A percentile compares a stretch with the other conserved stretches of the same genome.
phyloP scores from a whole-genome alignment of 1,284 basidiomycete genomes.

The Bondarzewia mesenterica region DNA sequence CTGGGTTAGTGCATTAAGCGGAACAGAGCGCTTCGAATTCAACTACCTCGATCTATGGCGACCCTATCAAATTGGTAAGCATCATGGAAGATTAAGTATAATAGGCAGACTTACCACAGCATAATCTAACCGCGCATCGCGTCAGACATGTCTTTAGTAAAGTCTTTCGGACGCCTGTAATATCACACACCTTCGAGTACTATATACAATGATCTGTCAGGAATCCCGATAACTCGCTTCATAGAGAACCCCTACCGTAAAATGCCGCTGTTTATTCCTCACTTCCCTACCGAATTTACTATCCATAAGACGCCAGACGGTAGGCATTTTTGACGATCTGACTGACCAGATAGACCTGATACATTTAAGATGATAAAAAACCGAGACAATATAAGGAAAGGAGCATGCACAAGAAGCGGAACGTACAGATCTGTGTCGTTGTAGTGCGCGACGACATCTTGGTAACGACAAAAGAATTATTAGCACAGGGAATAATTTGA shows the following conservation, averaged over 20 bases:
- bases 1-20: neutral
- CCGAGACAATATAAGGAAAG: neutral
- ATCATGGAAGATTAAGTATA: constrained; percentile 1
- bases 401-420: neutral
- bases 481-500: neutral
- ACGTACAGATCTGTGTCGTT: constrained; percentile 72
- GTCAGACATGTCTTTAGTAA: constrained; percentile 1
- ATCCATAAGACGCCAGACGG: constrained; percentile 6
- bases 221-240: neutral
- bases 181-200: constrained; percentile 71
- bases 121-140: constrained; percentile 71
- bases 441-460: constrained; percentile 60
- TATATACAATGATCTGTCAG: constrained; percentile 21
- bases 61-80: constrained; percentile 46
- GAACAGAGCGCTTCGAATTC: neutral
- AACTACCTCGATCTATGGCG: constrained; percentile 76
- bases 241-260: constrained; percentile 55
- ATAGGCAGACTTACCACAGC: constrained; percentile 57
- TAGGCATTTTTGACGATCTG: neutral
- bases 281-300: constrained; percentile 59
- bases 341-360: constrained; percentile 65
- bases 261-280: constrained; percentile 73
- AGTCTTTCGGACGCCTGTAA: neutral
- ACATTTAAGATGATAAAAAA: neutral
- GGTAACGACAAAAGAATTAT: neutral